A percentile compares a stretch with the other conserved stretches of the same genome.
Evolutionary conservation across 352 stramenopile genomes (phyloP).

Genomic region (Globisporangium canariense): DNA sequence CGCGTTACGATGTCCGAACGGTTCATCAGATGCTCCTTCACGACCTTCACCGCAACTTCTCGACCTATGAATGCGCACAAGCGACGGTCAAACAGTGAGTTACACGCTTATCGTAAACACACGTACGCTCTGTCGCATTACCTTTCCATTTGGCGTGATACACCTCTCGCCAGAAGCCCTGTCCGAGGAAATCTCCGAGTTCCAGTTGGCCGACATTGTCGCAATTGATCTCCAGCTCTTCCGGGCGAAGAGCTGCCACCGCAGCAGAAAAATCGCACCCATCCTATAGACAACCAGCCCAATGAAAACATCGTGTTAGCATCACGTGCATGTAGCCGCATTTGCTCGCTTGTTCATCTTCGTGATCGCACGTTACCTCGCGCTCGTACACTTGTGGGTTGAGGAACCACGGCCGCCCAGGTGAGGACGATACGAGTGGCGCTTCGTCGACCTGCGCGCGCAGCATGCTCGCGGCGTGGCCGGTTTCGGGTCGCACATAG

Average conservation of each 20-base stretch:
- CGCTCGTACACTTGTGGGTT: slow-evolving; percentile 39
- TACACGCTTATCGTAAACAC: background rate
- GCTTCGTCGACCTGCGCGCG: background rate
- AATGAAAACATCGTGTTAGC: background rate
- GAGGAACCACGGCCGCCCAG: slow-evolving; percentile 43
- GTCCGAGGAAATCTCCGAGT: slow-evolving; percentile 47
- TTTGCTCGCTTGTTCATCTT: background rate
- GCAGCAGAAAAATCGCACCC: slow-evolving; percentile 67
- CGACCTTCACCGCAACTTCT: slow-evolving; percentile 62
- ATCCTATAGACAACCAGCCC: slow-evolving; percentile 20
- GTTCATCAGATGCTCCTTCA: slow-evolving; percentile 54
- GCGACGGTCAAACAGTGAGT: background rate
- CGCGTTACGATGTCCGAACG: slow-evolving; percentile 62
- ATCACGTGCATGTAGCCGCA: background rate
- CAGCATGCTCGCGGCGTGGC: slow-evolving; percentile 13
- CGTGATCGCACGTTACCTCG: slow-evolving; percentile 20
- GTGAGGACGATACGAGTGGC: background rate
- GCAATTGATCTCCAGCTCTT: slow-evolving; percentile 65
- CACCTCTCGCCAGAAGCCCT: slow-evolving; percentile 73
- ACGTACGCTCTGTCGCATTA: slow-evolving; percentile 9
- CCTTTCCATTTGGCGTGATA: slow-evolving; percentile 72
- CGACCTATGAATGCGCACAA: slow-evolving; percentile 18
- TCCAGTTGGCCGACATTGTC: slow-evolving; percentile 57
- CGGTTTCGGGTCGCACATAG: slow-evolving; percentile 20
- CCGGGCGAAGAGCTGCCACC: slow-evolving; percentile 51